These are phyloP conservation scores for Urostyla sp. DNA, from an alignment of 73 alveolate species.

Conservation along the genomic window DNA sequence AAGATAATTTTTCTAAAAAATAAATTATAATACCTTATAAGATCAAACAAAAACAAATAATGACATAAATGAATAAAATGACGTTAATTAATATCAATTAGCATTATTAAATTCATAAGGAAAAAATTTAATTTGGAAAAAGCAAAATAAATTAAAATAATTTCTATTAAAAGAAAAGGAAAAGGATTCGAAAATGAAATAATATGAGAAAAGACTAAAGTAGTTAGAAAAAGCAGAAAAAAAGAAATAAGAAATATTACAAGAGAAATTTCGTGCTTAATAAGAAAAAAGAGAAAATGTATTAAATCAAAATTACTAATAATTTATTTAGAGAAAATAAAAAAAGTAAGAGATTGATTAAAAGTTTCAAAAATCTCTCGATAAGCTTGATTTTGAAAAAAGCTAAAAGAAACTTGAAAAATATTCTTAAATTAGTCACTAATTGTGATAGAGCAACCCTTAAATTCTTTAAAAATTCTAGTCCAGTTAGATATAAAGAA, in stretches of 20 bases:
- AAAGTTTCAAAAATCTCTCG: not conserved
- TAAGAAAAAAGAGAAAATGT: slow-evolving; percentile 23
- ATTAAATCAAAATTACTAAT: no score
- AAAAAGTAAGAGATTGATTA: not conserved
- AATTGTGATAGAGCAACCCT: not conserved
- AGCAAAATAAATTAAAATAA: not conserved
- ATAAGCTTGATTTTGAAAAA: not conserved
- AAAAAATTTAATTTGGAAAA: not conserved
- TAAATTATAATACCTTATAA: no score
- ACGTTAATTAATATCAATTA: not conserved
- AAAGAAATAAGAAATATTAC: not conserved
- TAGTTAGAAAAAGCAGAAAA: slow-evolving; percentile 1
- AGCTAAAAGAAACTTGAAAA: not conserved
- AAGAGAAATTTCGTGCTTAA: not conserved
- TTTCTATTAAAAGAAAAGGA: not conserved
- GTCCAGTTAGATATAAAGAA: not conserved
- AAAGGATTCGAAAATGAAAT: not conserved
- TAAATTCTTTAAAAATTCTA: not conserved
- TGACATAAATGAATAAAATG: no score
- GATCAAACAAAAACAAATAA: no score
- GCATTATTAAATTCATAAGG: slow-evolving; percentile 6
- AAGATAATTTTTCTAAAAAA: no score
- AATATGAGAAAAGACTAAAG: slow-evolving; percentile 8
- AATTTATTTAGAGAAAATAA: not conserved
- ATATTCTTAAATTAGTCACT: not conserved